Evolutionary conservation across 139 green algal species (phyloP), one percentile per base, ranked within the genome.

Genomic region (Chlorella sorokiniana): DNA sequence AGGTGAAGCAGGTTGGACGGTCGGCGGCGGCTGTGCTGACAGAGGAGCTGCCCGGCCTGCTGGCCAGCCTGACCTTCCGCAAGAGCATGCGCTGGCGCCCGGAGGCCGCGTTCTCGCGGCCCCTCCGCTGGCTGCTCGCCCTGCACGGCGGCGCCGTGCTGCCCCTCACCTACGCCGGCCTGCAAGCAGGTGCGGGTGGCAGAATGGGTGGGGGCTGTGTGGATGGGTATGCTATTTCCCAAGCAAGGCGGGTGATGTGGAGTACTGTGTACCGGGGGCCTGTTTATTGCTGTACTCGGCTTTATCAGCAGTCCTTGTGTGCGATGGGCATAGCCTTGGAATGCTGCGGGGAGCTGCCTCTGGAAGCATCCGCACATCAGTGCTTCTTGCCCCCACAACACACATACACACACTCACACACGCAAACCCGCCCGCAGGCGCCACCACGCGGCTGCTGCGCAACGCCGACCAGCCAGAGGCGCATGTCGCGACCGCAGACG

Each of bases 51-150:
- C 91, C 93, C 0, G 75, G 42, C 2, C 69, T 99, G 51, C 52
- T 99, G 29, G 77, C 61, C 1, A 65, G 38, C 20, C 75, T 99
- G 0, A 86, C 78, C 33, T 99, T 99, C 86, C 91, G 88, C 42
- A 97, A 96, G 82, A 94, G 74, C 72, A 99, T 99, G 97, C 89
- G 94, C 14, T 99, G 97, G 97, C 82, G 75, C 18, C 78, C 84
- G 4, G 83, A 81, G 33, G 87, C 73, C 8, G 82, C 92, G 7
- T 99, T 95, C 91, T 95, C 86, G 42, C 91, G 97, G 2, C 97
- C 97, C 0, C 62, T 99, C 84, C 89, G 97, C 52, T 99, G 95
- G 96, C 88, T 99, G 72, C 81, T 99, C 63, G 96, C 94, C 2
- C 75, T 99, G 85, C 96, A 99, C 72, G 97, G 96, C 33, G 82